Base-by-base conservation (phyloP, 2,329 filamentous ascomycete species). In the Cordyceps cicadae region DNA sequence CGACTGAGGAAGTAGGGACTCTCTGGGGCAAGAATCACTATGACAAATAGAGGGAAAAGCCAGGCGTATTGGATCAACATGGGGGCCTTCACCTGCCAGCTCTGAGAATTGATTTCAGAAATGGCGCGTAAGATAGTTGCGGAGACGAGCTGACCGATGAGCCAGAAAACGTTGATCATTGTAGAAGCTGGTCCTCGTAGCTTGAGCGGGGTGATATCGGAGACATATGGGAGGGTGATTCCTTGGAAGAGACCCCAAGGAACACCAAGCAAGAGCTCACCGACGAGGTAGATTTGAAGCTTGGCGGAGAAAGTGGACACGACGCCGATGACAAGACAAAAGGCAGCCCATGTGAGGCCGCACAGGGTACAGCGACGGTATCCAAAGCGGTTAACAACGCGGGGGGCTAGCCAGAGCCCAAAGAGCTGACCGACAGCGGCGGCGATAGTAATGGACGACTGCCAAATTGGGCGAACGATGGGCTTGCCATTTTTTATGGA, bases 101-200 rank as follows among this genome's bases (percentile, higher is more conserved):
- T 51, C 12, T 32, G 9, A 6, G 67, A 63, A 1, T 60, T 61
- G 12, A 67, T 63, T 21, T 66, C 61, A 2, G 71, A 56, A 14
- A 75, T 65, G 6, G 63, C 69, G 48, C 70, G 68, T 8, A 74
- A 66, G 1, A 75, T 71, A 0, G 68, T 71, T 1, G 71, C 68
- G 0, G 69, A 68, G 15, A 74, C 62, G 15, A 77, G 64, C 61
- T 77, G 74, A 5, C 76, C 76, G 32, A 75, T 69, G 14, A 72
- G 69, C 70, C 74, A 76, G 61, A 73, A 76, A 61, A 77, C 66
- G 57, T 76, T 77, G 49, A 73, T 68, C 60, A 75, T 74, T 0
- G 69, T 70, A 0, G 73, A 74, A 1, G 77, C 67, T 26, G 74
- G 74, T 2, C 68, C 68, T 11, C 74, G 68, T 3, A 77, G 69